These are phyloP conservation scores for Nematocida sp. DNA, from an alignment of 371 early-diverging fungal species.

Conservation along the genomic window DNA sequence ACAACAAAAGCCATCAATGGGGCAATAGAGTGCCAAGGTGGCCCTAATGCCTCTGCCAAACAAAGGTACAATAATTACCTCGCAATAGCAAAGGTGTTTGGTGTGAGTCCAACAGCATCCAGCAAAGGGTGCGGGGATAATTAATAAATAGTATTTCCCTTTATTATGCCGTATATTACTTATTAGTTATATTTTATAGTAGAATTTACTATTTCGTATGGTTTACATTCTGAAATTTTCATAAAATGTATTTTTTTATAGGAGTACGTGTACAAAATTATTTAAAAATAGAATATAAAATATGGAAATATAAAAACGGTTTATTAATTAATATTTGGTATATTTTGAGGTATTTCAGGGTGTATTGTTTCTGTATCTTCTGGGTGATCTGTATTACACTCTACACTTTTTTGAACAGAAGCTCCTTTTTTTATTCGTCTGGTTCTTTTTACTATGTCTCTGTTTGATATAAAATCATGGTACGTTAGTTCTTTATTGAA, in stretches of 20 bases:
- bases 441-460: constrained; percentile 51
- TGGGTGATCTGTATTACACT: not conserved
- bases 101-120: constrained; percentile 61
- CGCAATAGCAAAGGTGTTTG: constrained; percentile 65
- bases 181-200: too few relatives aligned
- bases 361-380: not conserved
- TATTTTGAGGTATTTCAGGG: too few relatives aligned
- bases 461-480: constrained; percentile 9
- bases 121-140: constrained; percentile 69
- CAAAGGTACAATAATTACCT: constrained; percentile 68
- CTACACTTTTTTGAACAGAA: not conserved
- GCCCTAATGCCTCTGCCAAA: constrained; percentile 59
- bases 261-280: too few relatives aligned
- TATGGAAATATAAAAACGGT: too few relatives aligned
- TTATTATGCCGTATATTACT: constrained; percentile 4
- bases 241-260: too few relatives aligned
- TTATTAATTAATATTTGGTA: too few relatives aligned
- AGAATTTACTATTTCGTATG: too few relatives aligned
- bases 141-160: constrained; percentile 55
- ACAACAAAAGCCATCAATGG: constrained; percentile 71
- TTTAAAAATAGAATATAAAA: too few relatives aligned
- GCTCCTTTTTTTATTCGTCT: constrained; percentile 6
- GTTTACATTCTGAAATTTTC: too few relatives aligned
- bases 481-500: constrained; percentile 7
- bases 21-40: constrained; percentile 67